Evolutionary conservation across 805 yeast species (phyloP), one percentile per base, ranked within the genome.

Genomic region (Kuraishia piskuri): DNA sequence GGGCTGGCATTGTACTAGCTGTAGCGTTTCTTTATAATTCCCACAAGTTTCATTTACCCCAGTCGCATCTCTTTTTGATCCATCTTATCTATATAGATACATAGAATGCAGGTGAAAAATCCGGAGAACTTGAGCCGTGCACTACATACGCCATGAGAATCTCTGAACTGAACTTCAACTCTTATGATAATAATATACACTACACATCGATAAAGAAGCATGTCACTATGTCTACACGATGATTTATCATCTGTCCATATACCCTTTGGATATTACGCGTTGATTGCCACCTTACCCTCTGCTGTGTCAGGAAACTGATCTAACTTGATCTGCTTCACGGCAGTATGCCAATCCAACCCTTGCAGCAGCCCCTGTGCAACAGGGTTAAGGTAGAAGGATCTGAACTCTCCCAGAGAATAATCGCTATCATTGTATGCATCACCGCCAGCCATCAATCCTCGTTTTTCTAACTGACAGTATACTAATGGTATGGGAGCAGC

Each of bases 401-500:
- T 59, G 24, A 73, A 57, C 9, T 56, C 60, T 1, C 77, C 79
- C 2, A 71, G 68, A 10, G 55, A 26, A 73, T 80, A 79, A 57
- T 68, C 71, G 1, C 58, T 56, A 2, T 69, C 17, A 17, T 66
- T 61, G 58, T 70, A 78, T 1, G 68, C 62, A 47, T 64, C 58
- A 22, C 55, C 59, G 1, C 48, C 52, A 9, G 56, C 49, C 5
- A 53, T 54, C 21, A 68, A 55, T 24, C 53, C 53, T 31, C 71
- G 62, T n/a, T 74, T 70, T 1, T 72, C 58, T 51, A 78, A 59
- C 44, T 71, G 71, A 2, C 73, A 62, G 57, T 71, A 77, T 2
- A 79, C 66, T 56, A 79, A 61, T 2, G 85, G 83, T 50, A 76
- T 64, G 19, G 65, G 58, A 40, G 76, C 65, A n/a, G 68, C 64